phyloP scores from a whole-genome alignment of 495 filamentous ascomycete species.

The Podospora didyma region DNA sequence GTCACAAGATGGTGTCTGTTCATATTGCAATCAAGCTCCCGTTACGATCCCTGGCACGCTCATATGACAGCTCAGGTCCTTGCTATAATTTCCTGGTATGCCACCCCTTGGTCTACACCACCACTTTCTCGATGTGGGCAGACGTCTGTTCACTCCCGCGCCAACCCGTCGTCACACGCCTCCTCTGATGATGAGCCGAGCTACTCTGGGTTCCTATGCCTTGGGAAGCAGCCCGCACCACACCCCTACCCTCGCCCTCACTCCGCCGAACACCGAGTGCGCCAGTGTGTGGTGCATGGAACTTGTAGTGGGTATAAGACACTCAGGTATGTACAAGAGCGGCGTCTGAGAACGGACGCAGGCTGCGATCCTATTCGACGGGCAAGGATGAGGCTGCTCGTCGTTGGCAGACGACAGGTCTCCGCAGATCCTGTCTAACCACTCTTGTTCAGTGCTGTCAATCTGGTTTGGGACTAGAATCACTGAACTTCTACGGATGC shows the following conservation, averaged over 20 bases:
- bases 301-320: background rate
- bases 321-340: background rate
- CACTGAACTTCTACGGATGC: background rate
- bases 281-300: no score
- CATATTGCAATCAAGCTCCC: conserved; percentile 32
- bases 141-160: background rate
- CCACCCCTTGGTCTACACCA: background rate
- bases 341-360: conserved; percentile 12
- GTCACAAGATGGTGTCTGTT: conserved; percentile 27
- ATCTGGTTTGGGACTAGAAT: conserved; percentile 1
- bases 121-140: background rate
- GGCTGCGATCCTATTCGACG: conserved; percentile 22
- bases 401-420: background rate
- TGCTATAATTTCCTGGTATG: background rate
- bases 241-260: no score
- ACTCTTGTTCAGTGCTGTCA: background rate
- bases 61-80: conserved; percentile 8
- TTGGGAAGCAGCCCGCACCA: background rate
- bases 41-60: conserved; percentile 13
- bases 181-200: conserved; percentile 13
- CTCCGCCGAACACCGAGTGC: no score
- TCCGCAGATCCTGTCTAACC: background rate
- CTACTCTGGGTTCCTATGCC: conserved; percentile 3
- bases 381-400: background rate
- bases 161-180: conserved; percentile 16